phyloP scores from a whole-genome alignment of 2,329 filamentous ascomycete genomes.

The Exserohilum rostratum region DNA sequence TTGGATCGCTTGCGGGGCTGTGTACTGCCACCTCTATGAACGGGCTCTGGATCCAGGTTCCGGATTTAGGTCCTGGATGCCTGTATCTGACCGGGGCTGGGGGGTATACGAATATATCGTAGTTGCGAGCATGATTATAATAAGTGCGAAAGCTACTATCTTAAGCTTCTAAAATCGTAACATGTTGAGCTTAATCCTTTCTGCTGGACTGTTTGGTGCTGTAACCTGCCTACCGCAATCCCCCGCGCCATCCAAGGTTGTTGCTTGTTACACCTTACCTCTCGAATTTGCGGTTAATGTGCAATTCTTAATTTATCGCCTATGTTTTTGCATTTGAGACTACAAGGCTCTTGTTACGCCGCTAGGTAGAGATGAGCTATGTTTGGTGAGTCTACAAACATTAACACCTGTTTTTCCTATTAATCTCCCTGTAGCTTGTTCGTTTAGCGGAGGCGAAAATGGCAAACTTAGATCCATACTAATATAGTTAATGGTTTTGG shows the following conservation, averaged over 20 bases:
- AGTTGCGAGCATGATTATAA: neutral
- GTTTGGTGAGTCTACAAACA: neutral
- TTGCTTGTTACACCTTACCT: neutral
- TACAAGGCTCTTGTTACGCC: neutral
- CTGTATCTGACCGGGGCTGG: neutral
- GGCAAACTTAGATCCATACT: neutral
- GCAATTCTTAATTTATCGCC: neutral
- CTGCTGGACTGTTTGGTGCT: neutral
- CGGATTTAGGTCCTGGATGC: neutral
- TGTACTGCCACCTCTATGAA: neutral
- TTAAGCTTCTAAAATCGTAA: neutral
- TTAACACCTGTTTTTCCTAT: neutral
- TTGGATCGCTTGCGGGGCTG: neutral
- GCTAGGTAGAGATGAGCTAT: neutral
- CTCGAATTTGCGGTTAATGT: neutral
- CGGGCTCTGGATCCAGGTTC: neutral
- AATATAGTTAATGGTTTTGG: constrained; percentile 1
- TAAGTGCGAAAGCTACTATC: neutral
- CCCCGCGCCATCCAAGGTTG: neutral
- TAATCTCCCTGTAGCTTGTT: neutral
- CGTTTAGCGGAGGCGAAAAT: neutral
- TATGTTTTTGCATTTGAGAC: constrained; percentile 1
- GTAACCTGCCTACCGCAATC: neutral
- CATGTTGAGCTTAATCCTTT: neutral
- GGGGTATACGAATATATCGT: neutral